Evolutionary conservation across 805 yeast genomes (phyloP).

Genomic region (Starmerella vitae): DNA sequence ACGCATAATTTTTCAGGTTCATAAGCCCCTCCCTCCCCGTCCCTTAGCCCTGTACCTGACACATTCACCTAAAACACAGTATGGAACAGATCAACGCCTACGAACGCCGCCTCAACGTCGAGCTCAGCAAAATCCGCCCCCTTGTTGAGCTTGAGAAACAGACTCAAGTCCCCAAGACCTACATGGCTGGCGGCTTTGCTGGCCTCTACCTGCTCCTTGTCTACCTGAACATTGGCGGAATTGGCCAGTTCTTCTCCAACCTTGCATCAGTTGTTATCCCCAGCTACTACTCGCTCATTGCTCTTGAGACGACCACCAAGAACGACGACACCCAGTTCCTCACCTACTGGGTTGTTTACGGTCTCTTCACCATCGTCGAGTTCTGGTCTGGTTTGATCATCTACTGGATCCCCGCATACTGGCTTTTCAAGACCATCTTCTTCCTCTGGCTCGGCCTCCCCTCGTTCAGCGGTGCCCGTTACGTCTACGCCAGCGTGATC

Average conservation of each 20-base stretch:
- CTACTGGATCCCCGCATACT: conserved; percentile 94
- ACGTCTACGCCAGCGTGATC: conserved; percentile 51
- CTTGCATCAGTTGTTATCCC: conserved; percentile 85
- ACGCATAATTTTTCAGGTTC: too few species aligned
- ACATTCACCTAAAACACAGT: not conserved
- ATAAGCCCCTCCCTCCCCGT: too few species aligned
- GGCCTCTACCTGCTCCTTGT: conserved; percentile 60
- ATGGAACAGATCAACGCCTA: conserved; percentile 10
- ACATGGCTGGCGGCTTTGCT: conserved; percentile 55
- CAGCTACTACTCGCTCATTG: conserved; percentile 73
- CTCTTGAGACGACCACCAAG: conserved; percentile 56
- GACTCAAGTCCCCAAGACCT: conserved; percentile 57
- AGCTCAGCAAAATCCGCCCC: conserved; percentile 26
- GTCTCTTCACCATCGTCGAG: conserved; percentile 78
- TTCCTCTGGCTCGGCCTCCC: conserved; percentile 84
- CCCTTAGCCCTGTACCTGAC: not conserved
- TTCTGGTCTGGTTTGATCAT: conserved; percentile 90
- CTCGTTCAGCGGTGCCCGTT: conserved; percentile 68
- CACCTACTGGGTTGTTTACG: conserved; percentile 98
- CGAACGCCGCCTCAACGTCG: conserved; percentile 19
- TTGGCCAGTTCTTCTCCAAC: conserved; percentile 89
- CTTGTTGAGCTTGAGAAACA: conserved; percentile 26
- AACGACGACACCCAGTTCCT: conserved; percentile 77
- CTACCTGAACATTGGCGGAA: conserved; percentile 82
- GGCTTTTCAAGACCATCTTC: conserved; percentile 79